These are phyloP conservation scores for Talaromyces pinophilus DNA, from an alignment of 2,329 filamentous ascomycete species.

Conservation along the genomic window DNA sequence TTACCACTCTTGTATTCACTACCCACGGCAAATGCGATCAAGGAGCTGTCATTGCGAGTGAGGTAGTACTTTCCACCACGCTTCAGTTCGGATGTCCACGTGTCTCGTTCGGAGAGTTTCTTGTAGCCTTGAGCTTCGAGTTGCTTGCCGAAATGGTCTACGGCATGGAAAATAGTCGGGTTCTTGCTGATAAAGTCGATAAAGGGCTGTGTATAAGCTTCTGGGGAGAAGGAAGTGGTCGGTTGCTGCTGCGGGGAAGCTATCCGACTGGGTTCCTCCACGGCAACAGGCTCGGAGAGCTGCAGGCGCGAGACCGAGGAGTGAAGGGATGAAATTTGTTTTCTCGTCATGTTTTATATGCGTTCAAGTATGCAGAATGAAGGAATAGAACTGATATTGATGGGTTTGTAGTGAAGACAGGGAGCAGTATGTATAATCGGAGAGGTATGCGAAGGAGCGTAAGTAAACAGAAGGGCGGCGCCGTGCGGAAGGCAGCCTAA, in stretches of 20 bases:
- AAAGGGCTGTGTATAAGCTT: conserved; percentile 78
- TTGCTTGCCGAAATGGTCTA: conserved; percentile 73
- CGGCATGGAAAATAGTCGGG: conserved; percentile 90
- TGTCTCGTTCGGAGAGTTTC: conserved; percentile 73
- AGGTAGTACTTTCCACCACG: conserved; percentile 86
- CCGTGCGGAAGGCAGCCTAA: background rate
- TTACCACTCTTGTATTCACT: conserved; percentile 79
- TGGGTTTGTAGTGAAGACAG: background rate
- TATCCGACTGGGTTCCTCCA: background rate
- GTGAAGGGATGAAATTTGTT: conserved; percentile 32
- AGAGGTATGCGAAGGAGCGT: background rate
- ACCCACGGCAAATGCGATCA: conserved; percentile 84
- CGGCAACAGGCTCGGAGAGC: conserved; percentile 25
- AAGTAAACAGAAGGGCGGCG: conserved; percentile 1
- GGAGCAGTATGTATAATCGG: background rate
- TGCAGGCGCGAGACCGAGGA: conserved; percentile 35
- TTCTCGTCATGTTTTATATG: conserved; percentile 36
- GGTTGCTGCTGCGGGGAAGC: conserved; percentile 22
- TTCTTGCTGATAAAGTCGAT: conserved; percentile 84
- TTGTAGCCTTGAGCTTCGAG: conserved; percentile 72
- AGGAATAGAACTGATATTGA: background rate
- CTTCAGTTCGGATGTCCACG: conserved; percentile 72
- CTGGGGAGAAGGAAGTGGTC: conserved; percentile 38
- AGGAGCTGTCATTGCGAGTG: conserved; percentile 78
- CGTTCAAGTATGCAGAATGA: background rate